Conservation (phyloP, 2,329 filamentous ascomycete genomes). For the Verticillium tricorpus region DNA sequence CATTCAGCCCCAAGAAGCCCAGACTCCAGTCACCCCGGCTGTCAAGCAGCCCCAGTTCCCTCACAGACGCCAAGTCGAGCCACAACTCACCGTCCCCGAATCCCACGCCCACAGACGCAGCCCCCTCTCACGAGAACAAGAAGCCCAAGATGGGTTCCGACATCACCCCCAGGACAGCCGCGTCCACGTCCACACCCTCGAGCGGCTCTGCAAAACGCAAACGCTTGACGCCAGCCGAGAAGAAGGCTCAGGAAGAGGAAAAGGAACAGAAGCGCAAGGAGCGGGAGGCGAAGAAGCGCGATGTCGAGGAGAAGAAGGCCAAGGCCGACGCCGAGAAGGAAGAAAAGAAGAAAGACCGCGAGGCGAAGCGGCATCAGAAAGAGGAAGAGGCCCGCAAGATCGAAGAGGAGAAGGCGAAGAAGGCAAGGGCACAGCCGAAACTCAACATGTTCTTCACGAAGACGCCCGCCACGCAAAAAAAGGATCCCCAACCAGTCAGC, state of each 20-base stretch:
- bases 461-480: slow-evolving; percentile 18
- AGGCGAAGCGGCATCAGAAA: slow-evolving; percentile 44
- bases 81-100: slow-evolving; percentile 28
- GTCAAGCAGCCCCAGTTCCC: slow-evolving; percentile 14
- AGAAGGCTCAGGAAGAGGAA: slow-evolving; percentile 26
- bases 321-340: slow-evolving; percentile 26
- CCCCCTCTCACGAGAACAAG: slow-evolving; percentile 10
- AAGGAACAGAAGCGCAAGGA: slow-evolving; percentile 29
- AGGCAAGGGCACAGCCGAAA: slow-evolving; percentile 41
- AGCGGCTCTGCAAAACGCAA: slow-evolving; percentile 31
- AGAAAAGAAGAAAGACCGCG: slow-evolving; percentile 32
- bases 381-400: slow-evolving; percentile 39
- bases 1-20: slow-evolving; percentile 3
- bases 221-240: slow-evolving; percentile 36
- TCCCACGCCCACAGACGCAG: slow-evolving; percentile 13
- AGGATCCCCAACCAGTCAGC: background rate
- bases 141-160: slow-evolving; percentile 4
- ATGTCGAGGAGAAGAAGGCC: slow-evolving; percentile 31
- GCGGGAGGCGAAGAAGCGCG: slow-evolving; percentile 28
- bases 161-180: background rate
- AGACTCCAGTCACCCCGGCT: slow-evolving; percentile 9
- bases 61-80: slow-evolving; percentile 37
- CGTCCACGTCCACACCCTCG: slow-evolving; percentile 5
- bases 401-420: slow-evolving; percentile 42
- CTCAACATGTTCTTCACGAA: slow-evolving; percentile 47